phyloP scores from a whole-genome alignment of 176 grass and related monocot genomes.

The Hordeum marinum region DNA sequence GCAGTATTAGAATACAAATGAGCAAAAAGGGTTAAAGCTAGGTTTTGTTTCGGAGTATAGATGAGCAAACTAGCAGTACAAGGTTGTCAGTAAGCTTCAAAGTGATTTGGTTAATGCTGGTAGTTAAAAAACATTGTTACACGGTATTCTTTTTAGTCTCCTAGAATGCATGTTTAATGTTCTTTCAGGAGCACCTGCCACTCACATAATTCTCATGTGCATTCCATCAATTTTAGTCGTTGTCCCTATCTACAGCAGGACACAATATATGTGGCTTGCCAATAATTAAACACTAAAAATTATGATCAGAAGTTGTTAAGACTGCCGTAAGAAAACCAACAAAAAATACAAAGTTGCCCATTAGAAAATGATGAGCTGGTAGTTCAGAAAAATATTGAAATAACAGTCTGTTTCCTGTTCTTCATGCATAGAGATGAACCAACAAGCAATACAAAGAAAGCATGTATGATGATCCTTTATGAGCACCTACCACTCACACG shows the following conservation, averaged over 20 bases:
- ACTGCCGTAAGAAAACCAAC: not conserved
- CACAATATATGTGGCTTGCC: not conserved
- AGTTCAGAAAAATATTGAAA: not conserved
- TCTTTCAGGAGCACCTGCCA: not conserved
- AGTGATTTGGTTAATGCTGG: not conserved
- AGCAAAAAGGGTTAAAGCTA: not conserved
- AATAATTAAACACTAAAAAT: not conserved
- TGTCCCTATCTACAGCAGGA: not conserved
- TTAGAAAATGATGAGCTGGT: not conserved
- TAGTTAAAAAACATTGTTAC: not conserved
- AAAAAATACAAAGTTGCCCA: not conserved
- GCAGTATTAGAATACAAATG: not conserved
- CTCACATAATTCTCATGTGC: not conserved
- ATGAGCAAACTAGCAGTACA: not conserved
- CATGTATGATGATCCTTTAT: conserved; percentile 1
- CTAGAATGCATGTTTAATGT: not conserved
- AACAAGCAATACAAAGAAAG: not conserved
- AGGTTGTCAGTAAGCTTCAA: not conserved
- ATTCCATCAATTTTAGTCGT: not conserved
- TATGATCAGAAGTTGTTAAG: not conserved
- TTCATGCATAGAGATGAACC: not conserved
- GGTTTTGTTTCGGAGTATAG: not conserved
- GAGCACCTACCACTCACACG: not conserved
- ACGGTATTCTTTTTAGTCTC: not conserved
- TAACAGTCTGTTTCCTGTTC: not conserved